Evolutionary conservation across 2,329 filamentous ascomycete species (phyloP).

Genomic region (Scedosporium boydii): DNA sequence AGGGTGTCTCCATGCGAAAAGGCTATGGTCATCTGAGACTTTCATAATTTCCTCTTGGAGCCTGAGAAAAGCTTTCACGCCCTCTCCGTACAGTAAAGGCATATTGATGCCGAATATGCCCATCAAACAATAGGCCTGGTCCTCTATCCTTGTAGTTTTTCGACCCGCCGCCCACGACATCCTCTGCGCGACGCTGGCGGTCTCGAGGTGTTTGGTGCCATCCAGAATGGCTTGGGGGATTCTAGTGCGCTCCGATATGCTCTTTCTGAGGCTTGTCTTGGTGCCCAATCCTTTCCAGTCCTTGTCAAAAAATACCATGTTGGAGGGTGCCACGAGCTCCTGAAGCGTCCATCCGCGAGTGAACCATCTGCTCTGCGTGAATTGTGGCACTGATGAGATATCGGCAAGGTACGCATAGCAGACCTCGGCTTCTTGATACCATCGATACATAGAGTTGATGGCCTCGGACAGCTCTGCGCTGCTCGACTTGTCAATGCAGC

Average conservation of each 20-base stretch:
- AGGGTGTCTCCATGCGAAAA: constrained; percentile 14
- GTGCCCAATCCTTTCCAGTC: constrained; percentile 18
- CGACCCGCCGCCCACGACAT: constrained; percentile 15
- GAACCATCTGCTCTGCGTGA: constrained; percentile 19
- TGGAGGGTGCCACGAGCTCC: constrained; percentile 46
- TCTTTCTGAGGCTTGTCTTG: constrained; percentile 14
- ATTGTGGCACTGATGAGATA: constrained; percentile 6
- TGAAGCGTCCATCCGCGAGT: constrained; percentile 51
- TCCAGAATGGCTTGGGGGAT: not conserved
- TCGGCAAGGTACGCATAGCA: constrained; percentile 17
- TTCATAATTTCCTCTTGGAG: constrained; percentile 17
- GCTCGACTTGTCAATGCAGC: constrained; percentile 22
- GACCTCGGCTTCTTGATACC: constrained; percentile 17
- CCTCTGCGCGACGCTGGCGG: constrained; percentile 10
- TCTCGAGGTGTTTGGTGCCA: not conserved
- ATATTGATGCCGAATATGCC: constrained; percentile 16
- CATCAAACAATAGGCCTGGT: constrained; percentile 16
- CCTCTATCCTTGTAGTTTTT: constrained; percentile 14
- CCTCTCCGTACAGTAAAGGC: constrained; percentile 15
- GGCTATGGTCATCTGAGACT: constrained; percentile 11
- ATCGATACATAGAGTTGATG: constrained; percentile 21
- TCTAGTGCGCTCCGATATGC: constrained; percentile 10
- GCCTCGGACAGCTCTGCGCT: constrained; percentile 17
- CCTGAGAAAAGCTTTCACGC: constrained; percentile 8
- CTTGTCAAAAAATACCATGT: constrained; percentile 19